Percentiles rank a stretch among this genome's conserved stretches.
These are phyloP conservation scores for Citrus cavaleriei DNA, from an alignment of 345 rosid genomes.

Conservation along the genomic window DNA sequence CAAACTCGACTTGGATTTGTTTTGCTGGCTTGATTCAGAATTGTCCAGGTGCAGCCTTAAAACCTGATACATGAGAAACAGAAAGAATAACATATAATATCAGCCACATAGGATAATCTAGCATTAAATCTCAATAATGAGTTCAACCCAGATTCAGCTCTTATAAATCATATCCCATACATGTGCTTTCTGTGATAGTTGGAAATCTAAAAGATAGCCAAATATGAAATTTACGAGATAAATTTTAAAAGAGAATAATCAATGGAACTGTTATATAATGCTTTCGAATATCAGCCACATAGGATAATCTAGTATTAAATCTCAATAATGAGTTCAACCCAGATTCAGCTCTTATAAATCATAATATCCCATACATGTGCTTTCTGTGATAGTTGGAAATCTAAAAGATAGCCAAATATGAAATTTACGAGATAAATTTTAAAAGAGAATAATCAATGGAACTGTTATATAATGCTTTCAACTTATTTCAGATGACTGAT, in stretches of 20 bases:
- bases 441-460: background rate
- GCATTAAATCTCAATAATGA: background rate
- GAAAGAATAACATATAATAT: background rate
- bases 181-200: background rate
- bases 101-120: background rate
- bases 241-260: background rate
- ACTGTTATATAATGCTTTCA: background rate
- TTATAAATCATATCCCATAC: background rate
- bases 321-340: background rate
- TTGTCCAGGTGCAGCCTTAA: conserved; percentile 75
- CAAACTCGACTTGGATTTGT: conserved; percentile 9
- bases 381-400: background rate
- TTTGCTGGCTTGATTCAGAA: conserved; percentile 33
- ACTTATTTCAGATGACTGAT: background rate
- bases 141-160: background rate
- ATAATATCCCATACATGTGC: background rate
- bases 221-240: too few species aligned
- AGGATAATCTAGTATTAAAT: background rate
- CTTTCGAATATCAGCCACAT: background rate
- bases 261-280: background rate
- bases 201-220: background rate
- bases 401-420: too few species aligned
- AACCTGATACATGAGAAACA: conserved; percentile 33
- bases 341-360: background rate
- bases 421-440: too few species aligned